These are phyloP conservation scores for Candida gorgasii DNA, from an alignment of 805 yeast genomes.

Conservation along the genomic window DNA sequence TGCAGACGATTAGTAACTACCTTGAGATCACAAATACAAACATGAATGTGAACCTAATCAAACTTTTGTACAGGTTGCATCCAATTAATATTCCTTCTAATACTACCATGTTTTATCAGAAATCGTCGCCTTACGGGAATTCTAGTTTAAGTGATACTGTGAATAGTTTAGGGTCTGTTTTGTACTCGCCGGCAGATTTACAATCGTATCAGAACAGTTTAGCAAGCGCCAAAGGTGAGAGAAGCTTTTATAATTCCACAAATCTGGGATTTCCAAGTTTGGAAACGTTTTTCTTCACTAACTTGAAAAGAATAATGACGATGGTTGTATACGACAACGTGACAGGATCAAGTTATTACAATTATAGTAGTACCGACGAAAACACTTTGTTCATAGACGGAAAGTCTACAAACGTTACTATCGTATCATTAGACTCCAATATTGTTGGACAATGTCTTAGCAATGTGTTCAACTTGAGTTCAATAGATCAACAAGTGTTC, in stretches of 20 bases:
- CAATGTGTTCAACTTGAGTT: constrained; percentile 10
- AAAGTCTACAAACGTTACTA: constrained; percentile 8
- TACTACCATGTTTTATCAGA: constrained; percentile 10
- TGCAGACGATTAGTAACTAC: constrained; percentile 21
- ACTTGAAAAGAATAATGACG: constrained; percentile 30
- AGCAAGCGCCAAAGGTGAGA: neutral
- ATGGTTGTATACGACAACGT: constrained; percentile 25
- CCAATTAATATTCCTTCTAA: constrained; percentile 12
- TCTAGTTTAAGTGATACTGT: constrained; percentile 29
- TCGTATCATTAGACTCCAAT: constrained; percentile 16
- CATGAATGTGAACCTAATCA: constrained; percentile 33
- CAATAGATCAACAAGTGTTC: constrained; percentile 10
- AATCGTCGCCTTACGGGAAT: constrained; percentile 24
- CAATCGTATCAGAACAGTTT: constrained; percentile 9
- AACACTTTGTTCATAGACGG: constrained; percentile 9
- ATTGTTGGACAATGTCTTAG: constrained; percentile 10
- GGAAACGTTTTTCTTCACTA: constrained; percentile 24
- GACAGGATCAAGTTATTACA: constrained; percentile 22
- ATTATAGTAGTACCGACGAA: constrained; percentile 23
- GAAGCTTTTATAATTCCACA: constrained; percentile 24
- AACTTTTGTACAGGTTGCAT: constrained; percentile 21
- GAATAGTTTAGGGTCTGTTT: constrained; percentile 16
- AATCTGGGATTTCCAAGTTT: constrained; percentile 27
- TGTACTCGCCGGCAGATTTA: constrained; percentile 32
- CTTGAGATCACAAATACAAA: constrained; percentile 31